Evolutionary conservation across 371 early-diverging fungal genomes (phyloP).

Genomic region (Circinella minor): DNA sequence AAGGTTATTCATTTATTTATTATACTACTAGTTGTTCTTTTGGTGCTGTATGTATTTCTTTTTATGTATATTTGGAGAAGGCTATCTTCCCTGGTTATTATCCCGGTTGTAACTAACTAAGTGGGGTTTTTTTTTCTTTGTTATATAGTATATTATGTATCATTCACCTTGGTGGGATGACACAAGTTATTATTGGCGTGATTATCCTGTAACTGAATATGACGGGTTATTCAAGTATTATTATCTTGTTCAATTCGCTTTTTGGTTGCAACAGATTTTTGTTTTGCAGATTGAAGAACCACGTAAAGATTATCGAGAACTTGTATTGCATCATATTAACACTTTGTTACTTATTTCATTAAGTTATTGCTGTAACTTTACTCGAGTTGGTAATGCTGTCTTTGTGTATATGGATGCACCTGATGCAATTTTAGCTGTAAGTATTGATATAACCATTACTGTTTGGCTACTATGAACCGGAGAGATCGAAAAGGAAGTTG

Average conservation of each 20-base stretch:
- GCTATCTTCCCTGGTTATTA: too few species aligned
- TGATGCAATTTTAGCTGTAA: slow-evolving; percentile 78
- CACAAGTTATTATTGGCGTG: slow-evolving; percentile 64
- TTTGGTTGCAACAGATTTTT: slow-evolving; percentile 79
- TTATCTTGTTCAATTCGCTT: slow-evolving; percentile 73
- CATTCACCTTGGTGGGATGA: slow-evolving; percentile 72
- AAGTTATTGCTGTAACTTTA: slow-evolving; percentile 73
- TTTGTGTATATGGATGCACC: slow-evolving; percentile 81
- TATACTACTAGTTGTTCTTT: slow-evolving; percentile 50
- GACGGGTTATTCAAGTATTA: slow-evolving; percentile 70
- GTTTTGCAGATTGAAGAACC: slow-evolving; percentile 74
- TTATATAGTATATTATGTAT: slow-evolving; percentile 48
- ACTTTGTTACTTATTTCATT: slow-evolving; percentile 67
- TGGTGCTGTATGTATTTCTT: slow-evolving; percentile 51
- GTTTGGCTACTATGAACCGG: too few species aligned
- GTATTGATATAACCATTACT: slow-evolving; percentile 21
- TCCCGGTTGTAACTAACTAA: too few species aligned
- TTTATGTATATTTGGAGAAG: too few species aligned
- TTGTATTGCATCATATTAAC: slow-evolving; percentile 75
- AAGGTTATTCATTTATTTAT: slow-evolving; percentile 70
- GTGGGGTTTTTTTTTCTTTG: neutral
- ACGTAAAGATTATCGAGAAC: slow-evolving; percentile 74
- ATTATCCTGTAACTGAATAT: slow-evolving; percentile 62
- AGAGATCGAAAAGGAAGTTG: too few species aligned
- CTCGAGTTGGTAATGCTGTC: slow-evolving; percentile 79